Conservation (phyloP, 257 asterid genomes). For the Salvia miltiorrhiza region DNA sequence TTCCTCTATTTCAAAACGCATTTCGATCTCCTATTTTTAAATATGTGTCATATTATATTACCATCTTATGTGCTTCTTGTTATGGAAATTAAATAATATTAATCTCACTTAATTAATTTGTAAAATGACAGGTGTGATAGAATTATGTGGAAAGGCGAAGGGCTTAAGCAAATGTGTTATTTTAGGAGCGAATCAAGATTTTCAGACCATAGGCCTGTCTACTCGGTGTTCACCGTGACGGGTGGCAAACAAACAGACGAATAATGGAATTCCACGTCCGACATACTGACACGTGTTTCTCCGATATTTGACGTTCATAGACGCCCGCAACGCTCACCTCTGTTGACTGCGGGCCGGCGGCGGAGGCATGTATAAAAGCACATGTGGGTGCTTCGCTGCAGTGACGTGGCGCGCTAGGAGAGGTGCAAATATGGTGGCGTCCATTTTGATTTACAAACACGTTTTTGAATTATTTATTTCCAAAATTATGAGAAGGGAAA, state of each 20-base stretch:
- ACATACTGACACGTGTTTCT: conserved; percentile 17
- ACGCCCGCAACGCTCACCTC: too few species aligned
- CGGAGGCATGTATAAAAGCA: neutral
- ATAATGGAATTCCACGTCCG: neutral
- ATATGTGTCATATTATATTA: too few species aligned
- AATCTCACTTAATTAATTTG: neutral
- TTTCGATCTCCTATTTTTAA: too few species aligned
- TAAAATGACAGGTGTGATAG: conserved; percentile 70
- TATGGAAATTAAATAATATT: neutral
- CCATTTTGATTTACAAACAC: neutral
- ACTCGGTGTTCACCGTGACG: conserved; percentile 47
- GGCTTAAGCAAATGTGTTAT: conserved; percentile 61
- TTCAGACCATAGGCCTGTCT: conserved; percentile 88
- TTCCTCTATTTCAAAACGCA: too few species aligned
- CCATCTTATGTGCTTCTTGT: neutral
- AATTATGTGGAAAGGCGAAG: conserved; percentile 78
- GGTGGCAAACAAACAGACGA: neutral
- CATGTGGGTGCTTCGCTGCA: neutral
- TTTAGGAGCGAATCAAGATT: conserved; percentile 69
- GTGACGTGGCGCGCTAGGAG: neutral
- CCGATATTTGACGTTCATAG: neutral
- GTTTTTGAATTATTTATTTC: neutral
- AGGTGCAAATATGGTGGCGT: too few species aligned
- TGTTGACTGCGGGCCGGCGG: too few species aligned
- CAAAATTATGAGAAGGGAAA: neutral